phyloP scores from a whole-genome alignment of 495 filamentous ascomycete species.

The Podospora comata region DNA sequence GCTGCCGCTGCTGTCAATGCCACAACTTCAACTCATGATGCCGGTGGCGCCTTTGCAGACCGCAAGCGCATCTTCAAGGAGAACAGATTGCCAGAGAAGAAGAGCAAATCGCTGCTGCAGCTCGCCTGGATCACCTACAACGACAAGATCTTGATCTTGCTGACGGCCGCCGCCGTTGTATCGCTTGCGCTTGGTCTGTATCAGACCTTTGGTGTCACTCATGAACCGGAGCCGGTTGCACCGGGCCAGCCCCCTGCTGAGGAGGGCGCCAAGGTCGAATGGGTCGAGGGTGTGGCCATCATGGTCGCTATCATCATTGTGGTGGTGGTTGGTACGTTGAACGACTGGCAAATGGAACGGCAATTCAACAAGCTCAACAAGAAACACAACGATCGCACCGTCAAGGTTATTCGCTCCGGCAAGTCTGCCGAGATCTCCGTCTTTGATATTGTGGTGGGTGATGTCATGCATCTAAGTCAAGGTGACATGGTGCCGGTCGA shows the following conservation, averaged over 20 bases:
- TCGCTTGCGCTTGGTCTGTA: slow-evolving; percentile 76
- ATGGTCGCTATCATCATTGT: slow-evolving; percentile 74
- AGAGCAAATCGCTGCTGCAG: slow-evolving; percentile 65
- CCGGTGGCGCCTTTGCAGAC: slow-evolving; percentile 51
- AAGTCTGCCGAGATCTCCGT: slow-evolving; percentile 68
- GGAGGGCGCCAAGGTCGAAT: slow-evolving; percentile 60
- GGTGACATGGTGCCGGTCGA: slow-evolving; percentile 75
- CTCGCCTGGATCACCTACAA: slow-evolving; percentile 84
- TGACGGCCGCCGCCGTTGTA: slow-evolving; percentile 67
- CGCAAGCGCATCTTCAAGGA: slow-evolving; percentile 65
- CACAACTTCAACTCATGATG: slow-evolving; percentile 9
- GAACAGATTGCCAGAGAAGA: slow-evolving; percentile 71
- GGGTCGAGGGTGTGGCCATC: slow-evolving; percentile 80
- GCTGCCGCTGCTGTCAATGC: slow-evolving; percentile 8
- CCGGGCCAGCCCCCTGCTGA: not conserved
- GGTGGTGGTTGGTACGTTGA: slow-evolving; percentile 67
- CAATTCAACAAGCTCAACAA: slow-evolving; percentile 77
- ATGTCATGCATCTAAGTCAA: slow-evolving; percentile 68
- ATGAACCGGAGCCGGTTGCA: slow-evolving; percentile 26
- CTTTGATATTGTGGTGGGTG: slow-evolving; percentile 69
- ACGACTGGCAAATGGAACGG: slow-evolving; percentile 78
- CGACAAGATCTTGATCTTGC: slow-evolving; percentile 75
- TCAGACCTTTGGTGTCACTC: slow-evolving; percentile 52
- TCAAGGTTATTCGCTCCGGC: slow-evolving; percentile 76
- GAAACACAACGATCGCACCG: slow-evolving; percentile 74